Conservation (phyloP, 2,329 filamentous ascomycete species). For the Blastomyces emzantsi region DNA sequence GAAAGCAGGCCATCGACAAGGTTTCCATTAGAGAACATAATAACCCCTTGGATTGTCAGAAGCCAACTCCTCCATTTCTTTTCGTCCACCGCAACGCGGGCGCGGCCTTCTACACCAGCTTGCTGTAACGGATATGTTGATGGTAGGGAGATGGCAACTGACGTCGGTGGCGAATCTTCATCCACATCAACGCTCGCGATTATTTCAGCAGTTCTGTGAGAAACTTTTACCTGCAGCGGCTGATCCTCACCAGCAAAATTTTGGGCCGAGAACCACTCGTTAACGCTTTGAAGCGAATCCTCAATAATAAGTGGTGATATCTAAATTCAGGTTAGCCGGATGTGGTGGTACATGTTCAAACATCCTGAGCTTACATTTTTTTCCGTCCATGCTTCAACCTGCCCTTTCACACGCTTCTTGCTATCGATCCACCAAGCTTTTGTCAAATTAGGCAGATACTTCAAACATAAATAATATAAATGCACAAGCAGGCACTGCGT, state of each 20-base stretch:
- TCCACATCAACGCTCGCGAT: conserved; percentile 80
- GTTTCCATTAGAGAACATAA: conserved; percentile 83
- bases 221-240: conserved; percentile 59
- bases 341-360: neutral
- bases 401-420: conserved; percentile 66
- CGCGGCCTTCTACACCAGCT: conserved; percentile 66
- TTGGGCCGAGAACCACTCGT: conserved; percentile 35
- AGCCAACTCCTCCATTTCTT: conserved; percentile 92
- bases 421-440: conserved; percentile 79
- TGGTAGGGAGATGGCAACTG: conserved; percentile 72
- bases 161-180: conserved; percentile 72
- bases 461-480: conserved; percentile 73
- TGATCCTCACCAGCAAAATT: conserved; percentile 44
- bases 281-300: conserved; percentile 33
- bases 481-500: conserved; percentile 78
- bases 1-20: conserved; percentile 78
- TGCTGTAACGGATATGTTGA: conserved; percentile 71
- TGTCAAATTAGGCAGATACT: conserved; percentile 66
- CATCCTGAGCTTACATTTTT: conserved; percentile 65
- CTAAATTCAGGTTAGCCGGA: conserved; percentile 17
- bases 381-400: conserved; percentile 76
- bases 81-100: conserved; percentile 79
- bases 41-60: conserved; percentile 78
- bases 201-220: conserved; percentile 62
- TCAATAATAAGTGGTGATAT: conserved; percentile 36